Evolutionary conservation across 208 protist species (phyloP).

Genomic region (Balamuthia mandrillaris): DNA sequence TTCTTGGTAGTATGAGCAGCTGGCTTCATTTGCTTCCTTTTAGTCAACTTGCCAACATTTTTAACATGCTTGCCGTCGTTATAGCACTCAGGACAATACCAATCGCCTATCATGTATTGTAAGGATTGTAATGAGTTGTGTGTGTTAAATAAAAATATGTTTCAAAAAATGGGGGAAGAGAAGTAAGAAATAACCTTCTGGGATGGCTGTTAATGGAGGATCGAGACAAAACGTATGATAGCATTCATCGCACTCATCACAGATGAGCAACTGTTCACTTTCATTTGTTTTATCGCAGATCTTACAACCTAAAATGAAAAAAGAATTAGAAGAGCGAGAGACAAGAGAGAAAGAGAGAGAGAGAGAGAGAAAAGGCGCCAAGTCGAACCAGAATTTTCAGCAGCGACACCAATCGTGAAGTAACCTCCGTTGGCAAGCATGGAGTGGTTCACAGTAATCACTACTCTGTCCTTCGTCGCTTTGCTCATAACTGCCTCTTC

Average conservation of each 20-base stretch:
- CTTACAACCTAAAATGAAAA: too few relatives aligned
- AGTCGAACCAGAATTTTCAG: too few relatives aligned
- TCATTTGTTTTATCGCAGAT: too few relatives aligned
- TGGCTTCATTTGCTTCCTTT: background rate
- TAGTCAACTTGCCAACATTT: background rate
- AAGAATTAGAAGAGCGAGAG: too few relatives aligned
- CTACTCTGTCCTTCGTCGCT: too few relatives aligned
- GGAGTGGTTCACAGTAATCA: too few relatives aligned
- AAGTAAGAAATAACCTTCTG: background rate
- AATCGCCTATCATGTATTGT: background rate
- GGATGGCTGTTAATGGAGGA: background rate
- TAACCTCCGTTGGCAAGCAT: too few relatives aligned
- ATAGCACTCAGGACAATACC: constrained; percentile 14
- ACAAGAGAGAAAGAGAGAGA: too few relatives aligned
- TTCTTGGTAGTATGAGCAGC: background rate
- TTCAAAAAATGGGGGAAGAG: background rate
- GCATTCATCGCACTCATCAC: background rate
- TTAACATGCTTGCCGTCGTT: background rate
- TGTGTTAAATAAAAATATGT: background rate
- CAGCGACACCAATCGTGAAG: too few relatives aligned
- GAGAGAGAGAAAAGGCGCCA: too few relatives aligned
- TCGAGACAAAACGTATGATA: constrained; percentile 2
- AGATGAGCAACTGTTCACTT: too few relatives aligned
- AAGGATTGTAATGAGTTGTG: background rate
- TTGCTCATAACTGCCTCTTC: too few relatives aligned